phyloP scores from a whole-genome alignment of 148 eudicot genomes.

The Rhododendron mucronatum region DNA sequence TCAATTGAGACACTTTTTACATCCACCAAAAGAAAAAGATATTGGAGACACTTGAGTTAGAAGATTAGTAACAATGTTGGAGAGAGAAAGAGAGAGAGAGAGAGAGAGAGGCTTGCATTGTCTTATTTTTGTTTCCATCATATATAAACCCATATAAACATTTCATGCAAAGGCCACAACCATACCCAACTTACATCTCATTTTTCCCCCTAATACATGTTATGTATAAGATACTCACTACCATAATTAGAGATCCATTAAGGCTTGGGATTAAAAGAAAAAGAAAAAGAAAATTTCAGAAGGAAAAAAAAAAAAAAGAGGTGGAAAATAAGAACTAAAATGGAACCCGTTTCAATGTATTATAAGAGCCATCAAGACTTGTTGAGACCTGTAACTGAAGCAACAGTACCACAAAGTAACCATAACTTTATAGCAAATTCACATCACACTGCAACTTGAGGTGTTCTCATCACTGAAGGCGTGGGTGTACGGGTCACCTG shows the following conservation, averaged over 20 bases:
- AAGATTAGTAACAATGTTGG: background rate
- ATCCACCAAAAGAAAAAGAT: background rate
- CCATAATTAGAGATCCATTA: slow-evolving; percentile 1
- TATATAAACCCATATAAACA: background rate
- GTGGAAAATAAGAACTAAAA: background rate
- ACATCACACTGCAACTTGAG: slow-evolving; percentile 82
- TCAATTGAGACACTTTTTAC: background rate
- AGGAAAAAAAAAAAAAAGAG: too few species aligned
- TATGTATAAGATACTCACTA: slow-evolving; percentile 4
- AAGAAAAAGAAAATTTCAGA: background rate
- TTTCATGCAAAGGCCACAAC: slow-evolving; percentile 2
- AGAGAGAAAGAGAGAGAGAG: background rate
- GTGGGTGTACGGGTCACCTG: slow-evolving; percentile 50
- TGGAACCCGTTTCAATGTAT: slow-evolving; percentile 6
- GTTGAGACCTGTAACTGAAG: background rate
- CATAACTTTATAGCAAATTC: slow-evolving; percentile 18
- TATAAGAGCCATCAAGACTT: background rate
- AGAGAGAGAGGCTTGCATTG: background rate
- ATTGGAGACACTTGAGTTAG: background rate
- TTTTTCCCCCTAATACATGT: background rate
- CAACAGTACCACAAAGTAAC: background rate
- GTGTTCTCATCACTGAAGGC: slow-evolving; percentile 87
- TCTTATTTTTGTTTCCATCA: slow-evolving; percentile 9
- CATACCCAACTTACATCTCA: slow-evolving; percentile 3
- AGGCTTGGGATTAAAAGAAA: background rate